These are phyloP conservation scores for Tarenaya hassleriana DNA, from an alignment of 345 rosid species.

Conservation along the genomic window DNA sequence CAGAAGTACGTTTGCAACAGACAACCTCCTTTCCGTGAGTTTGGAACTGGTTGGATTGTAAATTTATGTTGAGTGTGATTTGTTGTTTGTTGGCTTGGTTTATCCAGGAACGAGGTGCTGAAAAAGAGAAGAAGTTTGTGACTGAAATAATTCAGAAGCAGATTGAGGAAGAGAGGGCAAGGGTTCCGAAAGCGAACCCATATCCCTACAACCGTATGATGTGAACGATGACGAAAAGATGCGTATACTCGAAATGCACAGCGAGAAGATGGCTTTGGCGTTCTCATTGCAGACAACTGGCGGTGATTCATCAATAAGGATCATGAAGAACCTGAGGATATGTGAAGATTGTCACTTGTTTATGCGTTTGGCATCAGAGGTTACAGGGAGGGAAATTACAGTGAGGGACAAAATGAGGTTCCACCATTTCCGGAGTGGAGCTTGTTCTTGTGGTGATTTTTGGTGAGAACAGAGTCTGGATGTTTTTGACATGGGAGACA, in stretches of 20 bases:
- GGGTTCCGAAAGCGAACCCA: conserved; percentile 78
- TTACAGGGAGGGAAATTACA: conserved; percentile 47
- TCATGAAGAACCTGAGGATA: conserved; percentile 70
- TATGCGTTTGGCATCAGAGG: conserved; percentile 48
- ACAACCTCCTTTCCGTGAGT: not conserved
- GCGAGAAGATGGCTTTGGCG: conserved; percentile 73
- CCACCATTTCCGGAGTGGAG: conserved; percentile 66
- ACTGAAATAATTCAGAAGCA: conserved; percentile 52
- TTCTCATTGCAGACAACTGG: conserved; percentile 46
- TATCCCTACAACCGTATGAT: conserved; percentile 97
- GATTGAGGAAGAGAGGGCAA: conserved; percentile 64
- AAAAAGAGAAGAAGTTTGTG: conserved; percentile 64
- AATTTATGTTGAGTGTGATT: no score
- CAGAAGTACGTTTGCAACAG: conserved; percentile 53
- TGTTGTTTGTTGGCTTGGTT: not conserved
- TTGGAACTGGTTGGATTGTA: not conserved
- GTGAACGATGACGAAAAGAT: conserved; percentile 63
- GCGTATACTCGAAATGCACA: conserved; percentile 42
- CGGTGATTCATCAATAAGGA: conserved; percentile 37
- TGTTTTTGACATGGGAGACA: no score
- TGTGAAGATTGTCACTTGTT: conserved; percentile 72
- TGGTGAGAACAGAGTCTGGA: conserved; percentile 43
- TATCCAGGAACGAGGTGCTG: conserved; percentile 87
- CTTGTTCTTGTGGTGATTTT: conserved; percentile 65
- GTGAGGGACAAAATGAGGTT: conserved; percentile 68